A percentile compares a stretch with the other conserved stretches of the same genome.
These are phyloP conservation scores for Sclerotinia spermophila DNA, from an alignment of 2,329 filamentous ascomycete genomes.

Conservation along the genomic window DNA sequence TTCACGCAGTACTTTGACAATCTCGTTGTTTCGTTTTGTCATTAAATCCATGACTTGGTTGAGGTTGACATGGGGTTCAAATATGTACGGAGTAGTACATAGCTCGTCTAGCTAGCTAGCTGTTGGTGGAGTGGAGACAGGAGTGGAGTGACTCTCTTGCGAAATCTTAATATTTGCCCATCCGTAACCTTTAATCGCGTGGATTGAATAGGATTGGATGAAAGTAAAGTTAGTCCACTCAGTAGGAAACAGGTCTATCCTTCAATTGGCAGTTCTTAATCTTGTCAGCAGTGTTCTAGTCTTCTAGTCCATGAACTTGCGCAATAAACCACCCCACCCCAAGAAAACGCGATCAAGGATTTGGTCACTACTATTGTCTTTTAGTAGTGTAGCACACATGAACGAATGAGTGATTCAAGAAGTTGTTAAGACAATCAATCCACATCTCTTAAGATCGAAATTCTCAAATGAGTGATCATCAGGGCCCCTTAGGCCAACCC, in stretches of 20 bases:
- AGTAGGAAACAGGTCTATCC: conserved; percentile 2
- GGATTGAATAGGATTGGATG: conserved; percentile 1
- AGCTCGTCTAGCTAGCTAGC: neutral
- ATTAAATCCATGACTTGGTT: neutral
- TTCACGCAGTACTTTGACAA: neutral
- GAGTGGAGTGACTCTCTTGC: conserved; percentile 1
- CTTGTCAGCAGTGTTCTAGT: neutral
- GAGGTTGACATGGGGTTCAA: conserved; percentile 2
- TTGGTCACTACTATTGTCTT: neutral
- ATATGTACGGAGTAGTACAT: neutral
- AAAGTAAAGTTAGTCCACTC: neutral
- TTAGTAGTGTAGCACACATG: conserved; percentile 7
- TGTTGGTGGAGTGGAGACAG: neutral
- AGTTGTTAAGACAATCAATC: conserved; percentile 4
- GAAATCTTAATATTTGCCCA: conserved; percentile 2
- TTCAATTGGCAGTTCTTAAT: conserved; percentile 9
- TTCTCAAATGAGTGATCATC: neutral
- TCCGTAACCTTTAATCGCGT: neutral
- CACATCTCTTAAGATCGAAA: neutral
- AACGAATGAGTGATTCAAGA: conserved; percentile 9
- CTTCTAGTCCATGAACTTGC: conserved; percentile 8
- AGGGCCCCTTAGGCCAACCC: neutral
- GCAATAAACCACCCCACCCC: neutral
- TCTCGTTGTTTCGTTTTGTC: neutral
- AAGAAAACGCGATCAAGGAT: neutral